Base-by-base conservation (phyloP, 257 asterid genomes). In the Handroanthus guayacan region DNA sequence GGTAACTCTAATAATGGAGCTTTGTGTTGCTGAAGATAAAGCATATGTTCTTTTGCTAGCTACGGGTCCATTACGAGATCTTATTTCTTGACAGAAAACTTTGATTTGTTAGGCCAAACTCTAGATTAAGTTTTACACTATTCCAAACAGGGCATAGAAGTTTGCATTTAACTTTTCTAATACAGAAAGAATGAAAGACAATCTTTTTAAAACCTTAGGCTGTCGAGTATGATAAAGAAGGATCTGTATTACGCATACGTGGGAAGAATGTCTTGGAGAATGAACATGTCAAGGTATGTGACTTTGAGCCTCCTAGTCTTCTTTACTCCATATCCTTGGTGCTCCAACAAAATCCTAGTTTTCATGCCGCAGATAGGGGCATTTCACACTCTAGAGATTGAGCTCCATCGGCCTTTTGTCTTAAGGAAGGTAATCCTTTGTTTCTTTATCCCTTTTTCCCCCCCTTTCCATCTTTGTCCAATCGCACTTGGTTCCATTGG, bases 351-450 rank as follows among this genome's bases (percentile, higher is more conserved):
- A 37, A 47, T 50, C 48, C 62, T 67, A 63, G 69, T 76, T 80
- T 69, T 77, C 69, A 43, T 68, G 62, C 55, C 81, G 86, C 87
- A 95, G 99, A 91, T 93, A 62, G 99, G 99, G 75, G 96, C 97
- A 75, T 95, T 91, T 79, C 99, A 95, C 91, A 93, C 99, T n/a
- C 89, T 95, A 67, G 98, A 95, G 80, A 81, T 95, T 69, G 99
- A 95, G 84, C 89, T 77, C 62, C 96, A 87, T 84, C 83, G 99
- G 61, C 96, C 99, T 69, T 91, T 95, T 84, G 96, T 92, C 36
- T 82, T 93, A 75, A 90, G 91, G 83, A 95, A 95, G 98, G 97
- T 93, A 82, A 48, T 60, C 5, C 47, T 54, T 25, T 25, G 1
- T 25, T 25, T 25, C 31, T 25, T 25, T 25, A 25, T 25, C 31